phyloP scores from a whole-genome alignment of 495 filamentous ascomycete genomes.

The Pyronema omphalodes region DNA sequence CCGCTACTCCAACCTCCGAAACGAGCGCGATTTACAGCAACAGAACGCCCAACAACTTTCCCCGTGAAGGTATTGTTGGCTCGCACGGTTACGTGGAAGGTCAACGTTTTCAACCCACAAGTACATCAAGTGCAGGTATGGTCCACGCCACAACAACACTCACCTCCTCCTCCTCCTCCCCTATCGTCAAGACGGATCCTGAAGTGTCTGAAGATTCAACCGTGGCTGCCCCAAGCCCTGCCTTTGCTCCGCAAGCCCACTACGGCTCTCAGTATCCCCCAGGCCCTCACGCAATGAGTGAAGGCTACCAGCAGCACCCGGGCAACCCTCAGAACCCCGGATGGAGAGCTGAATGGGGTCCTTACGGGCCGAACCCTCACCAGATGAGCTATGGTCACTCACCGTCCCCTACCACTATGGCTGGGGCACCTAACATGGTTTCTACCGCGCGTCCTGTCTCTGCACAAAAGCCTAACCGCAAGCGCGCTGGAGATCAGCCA shows the following conservation, averaged over 20 bases:
- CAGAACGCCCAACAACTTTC: slow-evolving; percentile 21
- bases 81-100: slow-evolving; percentile 29
- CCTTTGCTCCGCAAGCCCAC: slow-evolving; percentile 43
- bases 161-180: slow-evolving; percentile 35
- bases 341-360: slow-evolving; percentile 19
- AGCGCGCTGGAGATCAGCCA: slow-evolving; percentile 21
- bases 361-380: slow-evolving; percentile 11
- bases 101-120: slow-evolving; percentile 52
- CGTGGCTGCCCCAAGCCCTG: slow-evolving; percentile 79
- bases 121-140: slow-evolving; percentile 71
- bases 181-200: slow-evolving; percentile 71
- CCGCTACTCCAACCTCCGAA: slow-evolving; percentile 18
- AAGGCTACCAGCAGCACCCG: slow-evolving; percentile 17
- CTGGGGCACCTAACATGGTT: slow-evolving; percentile 5
- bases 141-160: slow-evolving; percentile 44
- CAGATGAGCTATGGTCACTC: slow-evolving; percentile 13
- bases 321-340: slow-evolving; percentile 4
- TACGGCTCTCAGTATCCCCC: slow-evolving; percentile 73
- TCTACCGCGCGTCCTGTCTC: slow-evolving; percentile 10
- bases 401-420: not conserved
- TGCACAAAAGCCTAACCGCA: slow-evolving; percentile 12
- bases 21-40: slow-evolving; percentile 20
- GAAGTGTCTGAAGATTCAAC: slow-evolving; percentile 98
- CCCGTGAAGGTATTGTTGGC: slow-evolving; percentile 16
- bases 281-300: slow-evolving; percentile 23